phyloP scores from a whole-genome alignment of 768 basidiomycete species.

The Collybia sp. region DNA sequence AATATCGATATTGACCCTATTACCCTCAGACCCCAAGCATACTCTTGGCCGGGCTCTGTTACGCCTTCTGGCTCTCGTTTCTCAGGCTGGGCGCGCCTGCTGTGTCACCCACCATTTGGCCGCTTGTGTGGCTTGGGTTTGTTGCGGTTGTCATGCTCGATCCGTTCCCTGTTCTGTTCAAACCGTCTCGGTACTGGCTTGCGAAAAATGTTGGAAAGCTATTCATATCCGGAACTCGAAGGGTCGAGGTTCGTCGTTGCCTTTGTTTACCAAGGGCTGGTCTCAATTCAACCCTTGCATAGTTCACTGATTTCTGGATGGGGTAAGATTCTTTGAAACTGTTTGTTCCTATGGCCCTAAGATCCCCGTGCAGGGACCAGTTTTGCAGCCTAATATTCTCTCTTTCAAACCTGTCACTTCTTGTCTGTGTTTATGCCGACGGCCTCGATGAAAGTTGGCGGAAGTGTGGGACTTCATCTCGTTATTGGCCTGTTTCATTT shows the following conservation, averaged over 20 bases:
- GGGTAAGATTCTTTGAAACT: constrained; percentile 44
- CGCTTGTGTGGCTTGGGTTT: constrained; percentile 75
- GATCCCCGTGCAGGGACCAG: constrained; percentile 53
- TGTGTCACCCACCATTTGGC: constrained; percentile 73
- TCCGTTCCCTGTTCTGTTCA: constrained; percentile 66
- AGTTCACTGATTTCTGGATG: constrained; percentile 90
- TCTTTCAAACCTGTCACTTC: constrained; percentile 65
- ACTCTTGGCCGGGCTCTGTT: constrained; percentile 67
- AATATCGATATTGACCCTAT: neutral
- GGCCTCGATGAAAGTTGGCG: constrained; percentile 39
- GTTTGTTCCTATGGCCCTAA: neutral
- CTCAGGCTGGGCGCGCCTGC: constrained; percentile 46
- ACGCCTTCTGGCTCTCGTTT: constrained; percentile 86
- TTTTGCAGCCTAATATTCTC: constrained; percentile 78
- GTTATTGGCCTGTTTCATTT: constrained; percentile 60
- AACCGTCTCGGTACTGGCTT: constrained; percentile 77
- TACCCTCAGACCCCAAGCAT: constrained; percentile 68
- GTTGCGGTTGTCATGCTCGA: constrained; percentile 57
- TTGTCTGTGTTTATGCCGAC: constrained; percentile 68
- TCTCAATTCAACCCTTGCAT: constrained; percentile 5
- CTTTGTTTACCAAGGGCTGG: neutral
- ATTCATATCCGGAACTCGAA: constrained; percentile 60
- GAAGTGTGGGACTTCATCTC: constrained; percentile 39
- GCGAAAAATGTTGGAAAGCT: constrained; percentile 59
- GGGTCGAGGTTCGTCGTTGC: constrained; percentile 61